phyloP scores from a whole-genome alignment of 192 early-diverging fungal species.

The Podila epicladia region DNA sequence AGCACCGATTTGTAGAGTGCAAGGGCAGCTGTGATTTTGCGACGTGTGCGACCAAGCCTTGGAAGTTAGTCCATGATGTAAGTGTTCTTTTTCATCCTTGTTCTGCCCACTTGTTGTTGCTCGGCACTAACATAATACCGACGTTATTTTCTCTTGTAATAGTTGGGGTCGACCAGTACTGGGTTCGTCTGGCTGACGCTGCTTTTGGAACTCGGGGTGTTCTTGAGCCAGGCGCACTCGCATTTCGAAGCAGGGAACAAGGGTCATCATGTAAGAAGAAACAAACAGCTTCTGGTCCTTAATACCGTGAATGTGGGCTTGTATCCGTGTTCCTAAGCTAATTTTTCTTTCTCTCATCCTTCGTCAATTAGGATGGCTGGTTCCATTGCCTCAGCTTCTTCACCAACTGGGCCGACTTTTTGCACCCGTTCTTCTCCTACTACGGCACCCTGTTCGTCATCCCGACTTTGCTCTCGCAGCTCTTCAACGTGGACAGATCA shows the following conservation, averaged over 20 bases:
- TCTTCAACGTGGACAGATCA: constrained; percentile 33
- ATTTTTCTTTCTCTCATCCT: too few species aligned
- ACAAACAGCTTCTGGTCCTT: background rate
- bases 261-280: background rate
- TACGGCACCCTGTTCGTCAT: constrained; percentile 32
- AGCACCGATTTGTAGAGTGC: constrained; percentile 16
- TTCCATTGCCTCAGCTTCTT: constrained; percentile 12
- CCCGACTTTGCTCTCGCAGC: constrained; percentile 34
- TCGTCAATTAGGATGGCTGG: background rate
- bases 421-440: constrained; percentile 37
- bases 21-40: constrained; percentile 8
- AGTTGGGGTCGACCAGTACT: constrained; percentile 24
- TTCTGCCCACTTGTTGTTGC: background rate
- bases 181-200: constrained; percentile 34
- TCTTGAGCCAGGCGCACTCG: constrained; percentile 12
- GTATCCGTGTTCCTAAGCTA: too few species aligned
- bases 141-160: background rate
- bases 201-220: constrained; percentile 20
- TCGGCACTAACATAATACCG: background rate
- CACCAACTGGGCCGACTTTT: constrained; percentile 37
- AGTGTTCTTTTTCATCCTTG: background rate
- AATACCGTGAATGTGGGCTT: background rate
- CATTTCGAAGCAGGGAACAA: background rate
- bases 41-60: constrained; percentile 8
- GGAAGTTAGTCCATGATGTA: constrained; percentile 19